Base-by-base conservation (phyloP, 176 grass and related monocot species). In the Panicum miliaceum region DNA sequence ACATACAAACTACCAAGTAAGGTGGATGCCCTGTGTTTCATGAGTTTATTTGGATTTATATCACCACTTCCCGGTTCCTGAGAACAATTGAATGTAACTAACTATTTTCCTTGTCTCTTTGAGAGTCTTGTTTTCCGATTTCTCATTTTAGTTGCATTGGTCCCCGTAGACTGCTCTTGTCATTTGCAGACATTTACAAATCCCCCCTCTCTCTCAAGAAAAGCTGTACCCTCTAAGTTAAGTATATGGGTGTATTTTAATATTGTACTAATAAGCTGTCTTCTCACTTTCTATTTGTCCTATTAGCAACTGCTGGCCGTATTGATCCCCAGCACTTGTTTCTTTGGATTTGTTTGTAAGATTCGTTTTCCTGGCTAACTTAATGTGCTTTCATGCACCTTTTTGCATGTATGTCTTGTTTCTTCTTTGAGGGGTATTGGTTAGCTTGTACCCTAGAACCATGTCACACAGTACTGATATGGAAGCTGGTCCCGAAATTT, bases 1-100 rank as follows among this genome's bases (percentile, higher is more conserved):
- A 48, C 8, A 22, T 57, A 58, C 72, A 64, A 64, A 12, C 46
- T n/a, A 19, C 51, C 15, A 42, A 25, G 18, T 75, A 76, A 37
- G 9, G 22, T 14, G 37, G 5, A 50, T 41, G 20, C 76, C 76
- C 19, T 26, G 5, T 22, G 8, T 70, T 72, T 71, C 4, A 32
- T 72, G 27, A 57, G 65, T 48, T 57, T 53, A 27, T 51, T 73
- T 37, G 20, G 23, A 81, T 68, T 61, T 58, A 11, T 76, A 35
- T 26, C 63, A 68, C 48, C 27, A n/a, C 41, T 20, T 89, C 60
- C 67, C 14, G 22, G 29, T 86, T 74, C 37, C 56, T 72, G 32
- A 45, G 11, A 85, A 56, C 12, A 58, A 69, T 54, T 69, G 12
- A 79, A 58, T 54, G 9, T 9, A 90, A 60, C 73, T 37, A 22